These are phyloP conservation scores for Malassezia yamatoensis DNA, from an alignment of 1,284 basidiomycete species.

Conservation along the genomic window DNA sequence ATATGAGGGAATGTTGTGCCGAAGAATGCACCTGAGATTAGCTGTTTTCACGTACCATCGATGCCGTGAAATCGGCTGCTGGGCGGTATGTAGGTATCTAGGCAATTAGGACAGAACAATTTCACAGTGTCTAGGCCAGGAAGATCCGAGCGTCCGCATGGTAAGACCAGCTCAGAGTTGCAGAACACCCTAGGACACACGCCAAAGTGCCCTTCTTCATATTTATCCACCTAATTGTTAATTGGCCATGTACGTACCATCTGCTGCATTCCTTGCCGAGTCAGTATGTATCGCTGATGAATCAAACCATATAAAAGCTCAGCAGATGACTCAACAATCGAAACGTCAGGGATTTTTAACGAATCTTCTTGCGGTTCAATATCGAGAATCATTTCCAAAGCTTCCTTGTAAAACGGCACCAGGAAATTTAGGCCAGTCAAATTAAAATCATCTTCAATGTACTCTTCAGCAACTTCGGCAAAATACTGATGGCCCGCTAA, in stretches of 20 bases:
- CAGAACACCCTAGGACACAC: conserved; percentile 93
- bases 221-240: conserved; percentile 74
- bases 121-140: conserved; percentile 98
- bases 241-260: conserved; percentile 60
- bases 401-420: conserved; percentile 98
- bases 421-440: conserved; percentile 86
- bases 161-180: conserved; percentile 75
- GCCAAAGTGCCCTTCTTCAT: conserved; percentile 83
- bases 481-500: conserved; percentile 98
- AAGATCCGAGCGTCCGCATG: conserved; percentile 87
- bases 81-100: conserved; percentile 90
- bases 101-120: conserved; percentile 94
- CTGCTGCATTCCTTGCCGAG: conserved; percentile 78
- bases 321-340: conserved; percentile 93
- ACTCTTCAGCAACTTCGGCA: conserved; percentile 74
- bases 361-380: conserved; percentile 95
- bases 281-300: conserved; percentile 93
- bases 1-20: conserved; percentile 96
- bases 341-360: conserved; percentile 68
- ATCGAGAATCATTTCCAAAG: conserved; percentile 99
- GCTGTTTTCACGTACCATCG: conserved; percentile 60
- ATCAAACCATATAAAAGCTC: conserved; percentile 95
- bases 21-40: conserved; percentile 77
- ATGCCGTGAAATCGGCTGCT: conserved; percentile 91
- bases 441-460: conserved; percentile 99